Evolutionary conservation across 768 basidiomycete genomes (phyloP), one percentile per base, ranked within the genome.

Genomic region (Termitomyces bulborhizus): DNA sequence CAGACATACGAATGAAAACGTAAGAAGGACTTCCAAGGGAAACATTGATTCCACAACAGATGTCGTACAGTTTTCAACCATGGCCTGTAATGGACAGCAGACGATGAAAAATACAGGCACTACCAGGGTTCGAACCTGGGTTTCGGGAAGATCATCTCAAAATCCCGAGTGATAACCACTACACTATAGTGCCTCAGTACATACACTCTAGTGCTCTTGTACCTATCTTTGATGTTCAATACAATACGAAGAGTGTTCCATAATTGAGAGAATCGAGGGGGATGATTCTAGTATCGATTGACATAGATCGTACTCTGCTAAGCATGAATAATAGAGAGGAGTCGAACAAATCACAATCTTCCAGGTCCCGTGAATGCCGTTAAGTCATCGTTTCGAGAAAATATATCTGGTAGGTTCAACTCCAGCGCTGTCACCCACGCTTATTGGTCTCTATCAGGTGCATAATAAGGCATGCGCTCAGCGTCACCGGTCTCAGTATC

Each of bases 301-400:
- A 83, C 82, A 85, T 13, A 13, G 34, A 62, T 86, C 84, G 56
- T 87, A 32, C 31, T 9, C 8, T 9, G 31, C 31, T 32, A 32
- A 32, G 31, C 1, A 32, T 9, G 31, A 32, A 74, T 87, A 88
- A 90, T 15, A 89, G 62, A 0, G 83, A 9, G 31, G 8, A 32
- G 31, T 80, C 3, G 84, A 4, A 91, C 21, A 21, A 21, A 21
- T 21, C 21, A 21, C 2, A 74, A 46, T 80, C 76, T 53, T 82
- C 77, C 51, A 90, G 71, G 65, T 91, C 37, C 72, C 63, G 26
- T 69, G 62, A 55, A 92, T 86, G 15, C 88, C 87, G 24, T 75
- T 77, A 9, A 9, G 0, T 86, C 88, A 64, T 85, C 83, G 1
- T 81, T 84, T 84, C n/a, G 84, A 80, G 63, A 9, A 9, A 32